phyloP scores from a whole-genome alignment of 345 rosid species.

The Linum tenue region DNA sequence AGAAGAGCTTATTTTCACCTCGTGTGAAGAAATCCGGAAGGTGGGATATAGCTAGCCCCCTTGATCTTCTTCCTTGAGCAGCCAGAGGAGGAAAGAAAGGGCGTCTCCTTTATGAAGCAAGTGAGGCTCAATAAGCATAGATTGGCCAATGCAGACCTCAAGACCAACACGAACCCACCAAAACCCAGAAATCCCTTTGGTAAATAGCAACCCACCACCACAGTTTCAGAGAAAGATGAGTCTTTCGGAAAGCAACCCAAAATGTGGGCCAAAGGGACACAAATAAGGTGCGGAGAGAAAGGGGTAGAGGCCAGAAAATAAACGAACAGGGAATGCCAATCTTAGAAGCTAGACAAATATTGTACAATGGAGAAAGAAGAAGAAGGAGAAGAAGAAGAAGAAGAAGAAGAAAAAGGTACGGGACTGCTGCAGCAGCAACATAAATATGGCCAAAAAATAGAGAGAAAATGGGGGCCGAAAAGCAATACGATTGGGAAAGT shows the following conservation, averaged over 20 bases:
- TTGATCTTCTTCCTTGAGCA: constrained; percentile 52
- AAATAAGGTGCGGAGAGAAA: constrained; percentile 12
- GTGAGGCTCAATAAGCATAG: constrained; percentile 38
- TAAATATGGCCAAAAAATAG: not conserved
- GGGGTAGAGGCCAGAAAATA: not conserved
- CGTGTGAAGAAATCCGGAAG: constrained; percentile 13
- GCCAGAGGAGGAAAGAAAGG: constrained; percentile 36
- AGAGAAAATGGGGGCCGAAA: not conserved
- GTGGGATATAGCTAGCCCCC: constrained; percentile 22
- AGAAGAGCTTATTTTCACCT: constrained; percentile 20
- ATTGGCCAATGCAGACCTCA: constrained; percentile 37
- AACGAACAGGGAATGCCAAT: not conserved
- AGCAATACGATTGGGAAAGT: not conserved
- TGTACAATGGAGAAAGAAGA: constrained; percentile 2
- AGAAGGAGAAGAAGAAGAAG: constrained; percentile 19
- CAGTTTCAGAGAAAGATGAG: constrained; percentile 21
- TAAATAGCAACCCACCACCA: constrained; percentile 11
- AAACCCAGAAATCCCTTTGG: constrained; percentile 15
- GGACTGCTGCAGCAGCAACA: not conserved
- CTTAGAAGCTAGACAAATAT: constrained; percentile 16
- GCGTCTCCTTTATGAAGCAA: constrained; percentile 27
- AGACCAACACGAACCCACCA: constrained; percentile 18
- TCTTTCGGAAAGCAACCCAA: constrained; percentile 27
- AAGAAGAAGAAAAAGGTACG: not conserved
- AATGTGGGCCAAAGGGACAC: constrained; percentile 23